Conservation (phyloP, 441 rosid species). For the Populus hybrid region DNA sequence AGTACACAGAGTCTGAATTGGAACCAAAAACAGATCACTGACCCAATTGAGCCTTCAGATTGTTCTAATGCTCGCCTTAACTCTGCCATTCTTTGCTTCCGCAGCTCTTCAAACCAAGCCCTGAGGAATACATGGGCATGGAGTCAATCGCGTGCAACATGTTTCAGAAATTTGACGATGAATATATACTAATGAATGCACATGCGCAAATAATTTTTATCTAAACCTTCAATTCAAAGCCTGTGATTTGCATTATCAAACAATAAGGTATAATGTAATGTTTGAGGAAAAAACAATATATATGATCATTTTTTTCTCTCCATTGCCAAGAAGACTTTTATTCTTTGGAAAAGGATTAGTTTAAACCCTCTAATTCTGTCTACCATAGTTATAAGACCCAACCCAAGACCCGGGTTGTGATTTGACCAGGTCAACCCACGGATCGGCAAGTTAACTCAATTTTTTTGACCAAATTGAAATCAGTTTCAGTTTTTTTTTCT, state of each 20-base stretch:
- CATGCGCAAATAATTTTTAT: background rate
- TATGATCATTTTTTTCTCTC: background rate
- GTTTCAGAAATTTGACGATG: background rate
- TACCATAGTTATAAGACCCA: no score
- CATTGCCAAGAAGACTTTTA: background rate
- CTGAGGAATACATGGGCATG: constrained; percentile 34
- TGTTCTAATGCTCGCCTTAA: constrained; percentile 62
- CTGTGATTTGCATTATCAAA: background rate
- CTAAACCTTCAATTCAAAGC: background rate
- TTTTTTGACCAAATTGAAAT: no score
- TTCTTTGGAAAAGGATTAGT: no score
- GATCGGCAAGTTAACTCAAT: no score
- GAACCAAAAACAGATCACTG: constrained; percentile 28
- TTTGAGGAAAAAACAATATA: background rate
- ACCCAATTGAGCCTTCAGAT: constrained; percentile 87
- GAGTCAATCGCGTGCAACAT: constrained; percentile 9
- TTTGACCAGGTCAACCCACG: no score
- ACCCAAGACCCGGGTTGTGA: no score
- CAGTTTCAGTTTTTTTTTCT: no score
- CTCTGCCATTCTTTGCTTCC: constrained; percentile 72
- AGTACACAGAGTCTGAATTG: constrained; percentile 8
- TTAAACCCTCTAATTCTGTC: background rate
- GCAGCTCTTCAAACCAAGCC: constrained; percentile 82
- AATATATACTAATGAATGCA: background rate
- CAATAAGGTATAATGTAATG: background rate